phyloP scores from a whole-genome alignment of 345 rosid species.

The Angophora floribunda region DNA sequence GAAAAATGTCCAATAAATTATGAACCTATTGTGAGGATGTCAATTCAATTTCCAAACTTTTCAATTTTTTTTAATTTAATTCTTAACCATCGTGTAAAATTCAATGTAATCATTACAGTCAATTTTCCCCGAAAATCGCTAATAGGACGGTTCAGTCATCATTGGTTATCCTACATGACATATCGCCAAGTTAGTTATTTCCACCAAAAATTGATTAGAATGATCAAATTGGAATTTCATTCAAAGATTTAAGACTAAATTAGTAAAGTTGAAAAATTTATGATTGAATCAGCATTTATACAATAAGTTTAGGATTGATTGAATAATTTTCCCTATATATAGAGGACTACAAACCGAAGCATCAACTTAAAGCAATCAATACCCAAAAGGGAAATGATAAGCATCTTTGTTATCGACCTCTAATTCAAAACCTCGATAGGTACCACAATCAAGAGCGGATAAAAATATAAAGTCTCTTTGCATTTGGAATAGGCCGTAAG shows the following conservation, averaged over 20 bases:
- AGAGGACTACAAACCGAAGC: background rate
- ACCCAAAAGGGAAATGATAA: background rate
- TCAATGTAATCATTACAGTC: too few species aligned
- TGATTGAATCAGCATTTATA: background rate
- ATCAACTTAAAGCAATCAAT: background rate
- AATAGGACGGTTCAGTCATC: rapidly evolving
- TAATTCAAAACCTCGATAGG: too few species aligned
- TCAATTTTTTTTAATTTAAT: too few species aligned
- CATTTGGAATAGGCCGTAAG: background rate
- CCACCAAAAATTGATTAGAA: background rate
- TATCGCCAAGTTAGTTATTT: background rate
- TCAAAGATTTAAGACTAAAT: too few species aligned
- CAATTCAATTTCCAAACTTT: too few species aligned
- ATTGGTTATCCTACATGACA: too few species aligned
- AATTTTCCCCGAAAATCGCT: too few species aligned
- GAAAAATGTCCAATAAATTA: background rate
- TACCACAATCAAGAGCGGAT: background rate
- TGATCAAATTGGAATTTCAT: rapidly evolving
- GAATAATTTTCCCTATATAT: background rate
- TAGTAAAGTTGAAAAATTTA: too few species aligned
- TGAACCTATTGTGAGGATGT: rapidly evolving
- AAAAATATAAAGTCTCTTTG: background rate
- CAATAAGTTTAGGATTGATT: too few species aligned
- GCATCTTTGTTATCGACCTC: background rate
- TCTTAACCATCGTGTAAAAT: rapidly evolving